phyloP scores from a whole-genome alignment of 1,139 yeast genomes.

The Magnusiomyces starmeri region DNA sequence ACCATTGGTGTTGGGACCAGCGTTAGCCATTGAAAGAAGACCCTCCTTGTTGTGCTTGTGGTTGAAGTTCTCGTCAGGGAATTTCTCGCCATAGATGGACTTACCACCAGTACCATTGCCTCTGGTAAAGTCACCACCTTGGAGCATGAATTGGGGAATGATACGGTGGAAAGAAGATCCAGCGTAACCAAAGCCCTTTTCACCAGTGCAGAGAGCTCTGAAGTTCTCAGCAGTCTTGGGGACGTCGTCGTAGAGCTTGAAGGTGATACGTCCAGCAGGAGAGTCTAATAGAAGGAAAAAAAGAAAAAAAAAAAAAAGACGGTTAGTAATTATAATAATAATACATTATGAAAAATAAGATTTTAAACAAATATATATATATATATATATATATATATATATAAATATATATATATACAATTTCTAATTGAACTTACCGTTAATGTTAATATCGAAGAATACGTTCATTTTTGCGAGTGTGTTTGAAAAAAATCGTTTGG shows the following conservation, averaged over 20 bases:
- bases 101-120: constrained; percentile 90
- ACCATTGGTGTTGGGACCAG: constrained; percentile 99
- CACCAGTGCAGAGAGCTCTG: constrained; percentile 95
- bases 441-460: neutral
- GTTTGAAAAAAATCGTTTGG: constrained; percentile 13
- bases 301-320: constrained; percentile 20
- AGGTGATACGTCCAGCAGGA: constrained; percentile 56
- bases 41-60: constrained; percentile 88
- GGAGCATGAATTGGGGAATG: constrained; percentile 96
- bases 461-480: constrained; percentile 14
- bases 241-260: constrained; percentile 85
- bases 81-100: constrained; percentile 94
- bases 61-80: constrained; percentile 91
- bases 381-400: neutral
- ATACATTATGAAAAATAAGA: constrained; percentile 2
- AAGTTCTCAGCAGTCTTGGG: constrained; percentile 99
- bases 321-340: neutral
- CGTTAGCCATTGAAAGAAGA: constrained; percentile 97
- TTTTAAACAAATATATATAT: no score
- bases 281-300: no score
- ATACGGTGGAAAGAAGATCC: constrained; percentile 96
- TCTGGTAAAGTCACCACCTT: constrained; percentile 93
- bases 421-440: neutral
- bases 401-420: neutral
- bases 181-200: constrained; percentile 93